A percentile compares a stretch with the other conserved stretches of the same genome.
phyloP scores from a whole-genome alignment of 108 stramenopile genomes.

The Nitzschia inconspicua region DNA sequence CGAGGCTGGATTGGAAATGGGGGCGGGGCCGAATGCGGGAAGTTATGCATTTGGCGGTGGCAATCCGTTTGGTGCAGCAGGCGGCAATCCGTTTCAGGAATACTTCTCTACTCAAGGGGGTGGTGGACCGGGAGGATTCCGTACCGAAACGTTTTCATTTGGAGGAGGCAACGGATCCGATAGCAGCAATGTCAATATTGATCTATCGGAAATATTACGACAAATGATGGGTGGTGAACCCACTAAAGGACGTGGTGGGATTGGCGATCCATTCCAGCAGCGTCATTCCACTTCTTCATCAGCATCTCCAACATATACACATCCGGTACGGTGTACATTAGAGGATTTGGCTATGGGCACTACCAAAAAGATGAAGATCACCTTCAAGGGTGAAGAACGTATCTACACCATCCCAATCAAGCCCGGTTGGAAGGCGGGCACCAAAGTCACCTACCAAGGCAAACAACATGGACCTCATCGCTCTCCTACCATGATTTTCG shows the following conservation, averaged over 20 bases:
- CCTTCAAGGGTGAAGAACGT: conserved; percentile 24
- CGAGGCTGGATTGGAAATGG: conserved; percentile 47
- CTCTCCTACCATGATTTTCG: conserved; percentile 68
- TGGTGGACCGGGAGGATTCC: conserved; percentile 10
- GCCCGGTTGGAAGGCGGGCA: conserved; percentile 75
- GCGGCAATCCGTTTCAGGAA: conserved; percentile 1
- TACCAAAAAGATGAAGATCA: conserved; percentile 76
- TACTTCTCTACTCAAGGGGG: conserved; percentile 3
- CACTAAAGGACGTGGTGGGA: background rate
- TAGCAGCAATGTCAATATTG: conserved; percentile 8
- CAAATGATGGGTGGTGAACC: conserved; percentile 30
- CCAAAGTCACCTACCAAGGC: conserved; percentile 63
- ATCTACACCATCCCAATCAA: conserved; percentile 57
- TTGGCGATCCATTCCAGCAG: too few relatives aligned
- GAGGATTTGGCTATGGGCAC: conserved; percentile 62
- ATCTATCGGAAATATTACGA: conserved; percentile 28
- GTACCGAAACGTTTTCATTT: conserved; percentile 5
- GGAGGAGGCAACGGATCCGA: background rate
- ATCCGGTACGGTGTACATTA: conserved; percentile 49
- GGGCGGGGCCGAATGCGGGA: background rate
- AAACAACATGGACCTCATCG: background rate
- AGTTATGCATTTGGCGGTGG: background rate
- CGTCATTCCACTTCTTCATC: too few relatives aligned
- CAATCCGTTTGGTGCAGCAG: conserved; percentile 1
- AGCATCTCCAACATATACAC: conserved; percentile 27